Base-by-base conservation (phyloP, 225 moss, liverwort and hornwort species). In the Physcomitrellopsis africana region DNA sequence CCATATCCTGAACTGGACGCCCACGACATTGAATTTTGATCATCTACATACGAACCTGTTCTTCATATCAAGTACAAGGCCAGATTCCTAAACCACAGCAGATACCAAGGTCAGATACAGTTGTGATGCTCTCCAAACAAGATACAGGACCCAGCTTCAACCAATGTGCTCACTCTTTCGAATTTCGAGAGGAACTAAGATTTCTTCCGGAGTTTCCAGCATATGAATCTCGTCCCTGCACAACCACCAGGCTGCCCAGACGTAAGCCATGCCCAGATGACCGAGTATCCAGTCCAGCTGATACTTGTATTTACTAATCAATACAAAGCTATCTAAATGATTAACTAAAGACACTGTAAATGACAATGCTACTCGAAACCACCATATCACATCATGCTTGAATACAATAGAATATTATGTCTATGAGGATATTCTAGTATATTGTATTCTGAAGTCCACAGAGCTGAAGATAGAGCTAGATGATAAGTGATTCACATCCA, bases 131-230 rank as follows among this genome's bases (percentile, higher is more conserved):
- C 67, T 84, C 89, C 88, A 80, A 94, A 86, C 90, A 81, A 83
- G 81, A 87, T 75, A 80, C 80, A 89, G 81, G 78, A 85, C 77
- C 86, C 87, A 70, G 79, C 86, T 91, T 89, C 89, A 82, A 81
- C 82, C 60, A 53, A 73, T 60, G 67, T 81, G 75, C 65, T 95
- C 95, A 95, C 89, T 95, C 95, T 89, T 95, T 95, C 26, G 95
- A 89, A 62, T 89, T 95, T 80, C 95, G 83, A 82, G 95, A 91
- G 86, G 95, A 95, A 92, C 95, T 91, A 91, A 91, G 91, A 83
- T 95, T 89, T 89, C 95, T 92, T 84, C 91, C 92, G 79, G 87
- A 84, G 59, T 86, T 89, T 87, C 92, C 95, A 89, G 87, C 92
- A 86, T 89, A 92, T 69, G 88, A 83, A 77, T 95, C 95, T 92